These are phyloP conservation scores for Tricholoma saponaceum DNA, from an alignment of 768 basidiomycete species.

Conservation along the genomic window DNA sequence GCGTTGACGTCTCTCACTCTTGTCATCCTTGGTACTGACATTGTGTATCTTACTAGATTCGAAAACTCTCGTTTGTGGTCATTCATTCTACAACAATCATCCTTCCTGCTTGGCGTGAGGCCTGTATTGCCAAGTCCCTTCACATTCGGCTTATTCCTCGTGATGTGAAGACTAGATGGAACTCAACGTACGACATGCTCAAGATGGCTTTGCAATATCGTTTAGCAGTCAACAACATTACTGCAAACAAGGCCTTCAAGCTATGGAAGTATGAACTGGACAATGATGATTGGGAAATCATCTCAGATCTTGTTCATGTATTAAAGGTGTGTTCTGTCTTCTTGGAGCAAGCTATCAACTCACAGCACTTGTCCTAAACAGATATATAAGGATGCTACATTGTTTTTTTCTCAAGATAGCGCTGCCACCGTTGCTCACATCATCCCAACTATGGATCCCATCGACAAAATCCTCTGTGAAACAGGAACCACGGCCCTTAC, in stretches of 20 bases:
- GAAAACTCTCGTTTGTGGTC: too few relatives aligned
- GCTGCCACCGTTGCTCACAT: conserved; percentile 23
- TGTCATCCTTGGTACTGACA: too few relatives aligned
- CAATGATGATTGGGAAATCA: conserved; percentile 23
- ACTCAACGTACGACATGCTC: conserved; percentile 26
- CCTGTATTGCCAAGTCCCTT: too few relatives aligned
- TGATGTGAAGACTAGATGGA: too few relatives aligned
- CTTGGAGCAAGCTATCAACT: too few relatives aligned
- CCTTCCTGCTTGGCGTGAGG: too few relatives aligned
- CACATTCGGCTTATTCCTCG: too few relatives aligned
- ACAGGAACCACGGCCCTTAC: too few relatives aligned
- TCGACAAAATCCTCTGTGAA: conserved; percentile 14
- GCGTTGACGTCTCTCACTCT: too few relatives aligned
- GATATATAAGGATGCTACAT: conserved; percentile 28
- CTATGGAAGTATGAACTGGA: conserved; percentile 15
- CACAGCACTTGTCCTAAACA: conserved; percentile 2
- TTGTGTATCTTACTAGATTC: too few relatives aligned
- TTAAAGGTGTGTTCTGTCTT: conserved; percentile 20
- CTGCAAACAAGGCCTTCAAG: conserved; percentile 6
- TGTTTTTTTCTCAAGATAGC: conserved; percentile 22
- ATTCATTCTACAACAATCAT: too few relatives aligned
- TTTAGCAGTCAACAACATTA: conserved; percentile 19
- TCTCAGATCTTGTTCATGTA: conserved; percentile 18
- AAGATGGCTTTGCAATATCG: conserved; percentile 21
- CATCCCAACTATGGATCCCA: conserved; percentile 34